These are phyloP conservation scores for Candida corydali DNA, from an alignment of 805 yeast genomes.

Conservation along the genomic window DNA sequence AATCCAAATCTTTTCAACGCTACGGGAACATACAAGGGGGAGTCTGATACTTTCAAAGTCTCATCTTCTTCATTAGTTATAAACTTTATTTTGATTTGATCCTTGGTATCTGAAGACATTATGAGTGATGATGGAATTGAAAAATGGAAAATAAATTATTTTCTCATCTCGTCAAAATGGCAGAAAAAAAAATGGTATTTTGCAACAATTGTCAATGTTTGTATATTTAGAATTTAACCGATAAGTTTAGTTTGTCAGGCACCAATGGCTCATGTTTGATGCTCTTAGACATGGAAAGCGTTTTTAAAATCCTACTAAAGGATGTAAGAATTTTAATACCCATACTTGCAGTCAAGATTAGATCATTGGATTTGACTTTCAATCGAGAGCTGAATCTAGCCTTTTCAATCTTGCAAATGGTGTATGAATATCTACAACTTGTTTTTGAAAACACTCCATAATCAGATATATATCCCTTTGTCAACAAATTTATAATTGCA, in stretches of 20 bases:
- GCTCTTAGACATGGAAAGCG: conserved; percentile 12
- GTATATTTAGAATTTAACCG: conserved; percentile 1
- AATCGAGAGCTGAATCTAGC: conserved; percentile 20
- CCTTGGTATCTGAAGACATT: conserved; percentile 25
- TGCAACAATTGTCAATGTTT: conserved; percentile 1
- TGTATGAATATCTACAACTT: conserved; percentile 11
- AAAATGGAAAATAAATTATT: not conserved
- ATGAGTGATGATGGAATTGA: conserved; percentile 3
- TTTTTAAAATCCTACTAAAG: conserved; percentile 18
- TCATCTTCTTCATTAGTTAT: conserved; percentile 83
- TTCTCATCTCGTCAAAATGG: not conserved
- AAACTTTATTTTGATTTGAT: conserved; percentile 78
- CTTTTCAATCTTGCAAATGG: conserved; percentile 22
- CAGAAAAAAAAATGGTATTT: not conserved
- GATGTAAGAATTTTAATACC: conserved; percentile 17
- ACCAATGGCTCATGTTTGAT: conserved; percentile 2
- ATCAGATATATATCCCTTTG: conserved; percentile 23
- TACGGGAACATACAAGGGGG: conserved; percentile 86
- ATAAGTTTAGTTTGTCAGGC: conserved; percentile 2
- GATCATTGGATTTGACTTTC: conserved; percentile 9
- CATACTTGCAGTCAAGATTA: conserved; percentile 15
- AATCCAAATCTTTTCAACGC: conserved; percentile 84
- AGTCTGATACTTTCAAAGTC: conserved; percentile 62
- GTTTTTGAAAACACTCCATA: conserved; percentile 19
- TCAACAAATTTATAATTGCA: conserved; percentile 23